Evolutionary conservation across 2,329 filamentous ascomycete genomes (phyloP).

Genomic region (Exophiala oligosperma): DNA sequence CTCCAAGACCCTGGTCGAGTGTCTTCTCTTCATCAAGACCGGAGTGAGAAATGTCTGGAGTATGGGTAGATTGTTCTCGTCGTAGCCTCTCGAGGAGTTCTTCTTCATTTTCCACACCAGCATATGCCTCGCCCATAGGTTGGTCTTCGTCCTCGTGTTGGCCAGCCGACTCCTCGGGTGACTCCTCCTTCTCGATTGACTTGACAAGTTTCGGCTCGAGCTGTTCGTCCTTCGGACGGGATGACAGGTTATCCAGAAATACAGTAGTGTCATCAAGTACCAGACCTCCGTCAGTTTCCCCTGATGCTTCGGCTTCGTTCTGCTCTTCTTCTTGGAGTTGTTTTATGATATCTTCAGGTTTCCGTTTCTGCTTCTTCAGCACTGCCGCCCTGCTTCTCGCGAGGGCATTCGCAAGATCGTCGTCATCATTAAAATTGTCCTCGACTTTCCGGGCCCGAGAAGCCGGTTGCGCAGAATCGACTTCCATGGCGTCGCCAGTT

Average conservation of each 20-base stretch:
- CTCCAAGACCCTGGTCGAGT: constrained; percentile 74
- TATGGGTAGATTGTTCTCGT: constrained; percentile 46
- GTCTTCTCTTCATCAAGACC: constrained; percentile 85
- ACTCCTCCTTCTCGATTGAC: constrained; percentile 19
- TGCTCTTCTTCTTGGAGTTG: constrained; percentile 68
- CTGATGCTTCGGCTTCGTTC: constrained; percentile 48
- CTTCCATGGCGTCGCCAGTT: constrained; percentile 66
- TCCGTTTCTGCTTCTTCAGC: constrained; percentile 89
- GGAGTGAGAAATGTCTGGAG: constrained; percentile 59
- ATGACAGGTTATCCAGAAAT: constrained; percentile 81
- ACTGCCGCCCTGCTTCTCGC: constrained; percentile 79
- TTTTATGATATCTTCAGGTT: constrained; percentile 82
- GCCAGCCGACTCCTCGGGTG: constrained; percentile 34
- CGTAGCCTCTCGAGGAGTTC: constrained; percentile 51
- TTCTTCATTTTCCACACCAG: constrained; percentile 52
- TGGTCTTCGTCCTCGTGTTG: constrained; percentile 49
- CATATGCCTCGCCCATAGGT: constrained; percentile 55
- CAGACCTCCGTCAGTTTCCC: constrained; percentile 62
- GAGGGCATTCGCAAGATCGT: constrained; percentile 84
- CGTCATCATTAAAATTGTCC: constrained; percentile 79
- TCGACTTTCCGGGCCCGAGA: constrained; percentile 66
- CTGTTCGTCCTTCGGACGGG: constrained; percentile 58
- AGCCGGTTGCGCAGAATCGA: constrained; percentile 55
- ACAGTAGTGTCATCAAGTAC: constrained; percentile 96
- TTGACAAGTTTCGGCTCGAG: constrained; percentile 17